Evolutionary conservation across 768 basidiomycete genomes (phyloP).

Genomic region (Leucocoprinus birnbaumii): DNA sequence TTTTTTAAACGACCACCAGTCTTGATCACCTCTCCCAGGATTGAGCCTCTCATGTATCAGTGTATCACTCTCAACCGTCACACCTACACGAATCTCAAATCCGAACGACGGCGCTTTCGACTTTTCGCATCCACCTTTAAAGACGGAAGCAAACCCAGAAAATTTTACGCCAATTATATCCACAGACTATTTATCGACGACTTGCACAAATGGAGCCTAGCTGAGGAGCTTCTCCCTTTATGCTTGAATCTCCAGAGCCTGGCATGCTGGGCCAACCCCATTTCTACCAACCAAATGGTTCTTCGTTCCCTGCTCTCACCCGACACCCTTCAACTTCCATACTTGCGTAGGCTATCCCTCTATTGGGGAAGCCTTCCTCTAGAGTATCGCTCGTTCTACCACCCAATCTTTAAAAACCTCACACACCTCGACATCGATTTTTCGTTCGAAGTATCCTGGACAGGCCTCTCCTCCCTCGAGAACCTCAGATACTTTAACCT

Average conservation of each 20-base stretch:
- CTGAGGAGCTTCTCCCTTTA: background rate
- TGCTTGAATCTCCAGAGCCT: conserved; percentile 2
- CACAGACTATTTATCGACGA: conserved; percentile 2
- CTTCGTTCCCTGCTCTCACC: conserved; percentile 7
- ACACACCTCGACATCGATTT: conserved; percentile 8
- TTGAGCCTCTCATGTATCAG: conserved; percentile 12
- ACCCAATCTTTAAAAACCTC: conserved; percentile 5
- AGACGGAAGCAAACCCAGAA: background rate
- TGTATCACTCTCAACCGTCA: background rate
- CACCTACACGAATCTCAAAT: background rate
- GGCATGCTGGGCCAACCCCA: background rate
- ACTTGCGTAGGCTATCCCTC: conserved; percentile 6
- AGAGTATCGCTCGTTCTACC: background rate
- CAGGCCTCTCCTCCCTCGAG: background rate
- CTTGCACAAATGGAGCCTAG: background rate
- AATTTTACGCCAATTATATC: conserved; percentile 4
- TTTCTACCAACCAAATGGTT: background rate
- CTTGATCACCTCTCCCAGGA: background rate
- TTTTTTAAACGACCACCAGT: background rate
- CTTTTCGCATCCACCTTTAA: background rate
- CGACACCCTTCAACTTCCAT: background rate
- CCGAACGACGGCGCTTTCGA: background rate
- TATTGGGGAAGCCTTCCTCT: conserved; percentile 2
- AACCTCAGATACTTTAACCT: conserved; percentile 4
- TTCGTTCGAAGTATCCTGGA: background rate